phyloP scores from a whole-genome alignment of 2,329 filamentous ascomycete species.

The Penicillium sp. region DNA sequence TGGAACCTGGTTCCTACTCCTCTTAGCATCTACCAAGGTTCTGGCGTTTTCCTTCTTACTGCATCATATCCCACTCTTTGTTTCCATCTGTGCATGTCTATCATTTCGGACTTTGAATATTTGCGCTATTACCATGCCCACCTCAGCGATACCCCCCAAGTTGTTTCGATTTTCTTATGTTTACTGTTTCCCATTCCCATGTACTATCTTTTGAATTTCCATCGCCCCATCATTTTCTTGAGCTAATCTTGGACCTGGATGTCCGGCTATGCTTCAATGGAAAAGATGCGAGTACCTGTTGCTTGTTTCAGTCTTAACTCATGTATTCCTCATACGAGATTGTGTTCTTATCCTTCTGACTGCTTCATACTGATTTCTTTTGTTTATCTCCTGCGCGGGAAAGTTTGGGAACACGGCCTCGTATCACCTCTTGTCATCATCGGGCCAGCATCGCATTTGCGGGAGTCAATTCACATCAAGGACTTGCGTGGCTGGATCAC shows the following conservation, averaged over 20 bases:
- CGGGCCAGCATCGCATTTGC: slow-evolving; percentile 23
- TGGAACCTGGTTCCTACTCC: neutral
- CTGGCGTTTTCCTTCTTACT: slow-evolving; percentile 12
- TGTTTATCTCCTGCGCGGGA: slow-evolving; percentile 7
- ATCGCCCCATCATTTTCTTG: neutral
- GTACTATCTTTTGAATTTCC: slow-evolving; percentile 5
- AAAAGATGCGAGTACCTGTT: neutral
- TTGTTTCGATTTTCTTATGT: slow-evolving; percentile 9
- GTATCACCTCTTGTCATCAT: slow-evolving; percentile 6
- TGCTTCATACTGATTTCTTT: slow-evolving; percentile 6
- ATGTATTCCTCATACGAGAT: neutral
- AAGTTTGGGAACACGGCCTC: slow-evolving; percentile 4
- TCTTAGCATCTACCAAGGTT: slow-evolving; percentile 8
- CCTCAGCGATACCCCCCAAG: slow-evolving; percentile 26
- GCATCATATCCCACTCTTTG: slow-evolving; percentile 19
- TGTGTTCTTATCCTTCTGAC: slow-evolving; percentile 1
- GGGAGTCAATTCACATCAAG: slow-evolving; percentile 22
- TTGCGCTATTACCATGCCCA: slow-evolving; percentile 20
- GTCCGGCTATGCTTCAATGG: slow-evolving; percentile 2
- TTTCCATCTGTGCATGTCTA: slow-evolving; percentile 13
- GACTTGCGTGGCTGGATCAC: slow-evolving; percentile 25
- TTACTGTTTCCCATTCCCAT: slow-evolving; percentile 7
- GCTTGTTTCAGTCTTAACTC: neutral
- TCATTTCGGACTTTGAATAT: slow-evolving; percentile 13
- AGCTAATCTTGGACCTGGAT: neutral